Evolutionary conservation across 2,329 filamentous ascomycete species (phyloP).

Genomic region (Ustulina deusta): DNA sequence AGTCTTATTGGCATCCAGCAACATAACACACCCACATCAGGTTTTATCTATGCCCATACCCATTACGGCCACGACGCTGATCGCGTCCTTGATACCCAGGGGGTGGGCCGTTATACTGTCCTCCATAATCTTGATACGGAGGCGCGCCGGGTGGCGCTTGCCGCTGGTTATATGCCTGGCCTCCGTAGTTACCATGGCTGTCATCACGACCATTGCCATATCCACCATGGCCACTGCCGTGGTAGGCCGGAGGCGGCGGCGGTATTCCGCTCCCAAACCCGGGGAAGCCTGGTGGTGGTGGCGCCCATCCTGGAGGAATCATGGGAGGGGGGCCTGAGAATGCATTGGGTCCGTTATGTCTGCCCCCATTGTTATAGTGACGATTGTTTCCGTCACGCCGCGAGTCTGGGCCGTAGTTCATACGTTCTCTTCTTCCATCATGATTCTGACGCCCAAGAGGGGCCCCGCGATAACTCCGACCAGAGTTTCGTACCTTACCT

Average conservation of each 20-base stretch:
- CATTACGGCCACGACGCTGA: constrained; percentile 43
- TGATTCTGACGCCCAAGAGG: constrained; percentile 60
- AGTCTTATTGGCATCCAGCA: not conserved
- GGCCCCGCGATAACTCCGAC: constrained; percentile 78
- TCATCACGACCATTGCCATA: constrained; percentile 44
- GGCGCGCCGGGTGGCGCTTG: constrained; percentile 41
- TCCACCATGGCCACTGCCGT: constrained; percentile 40
- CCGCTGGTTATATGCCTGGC: constrained; percentile 45
- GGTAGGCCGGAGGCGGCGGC: constrained; percentile 53
- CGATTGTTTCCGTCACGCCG: constrained; percentile 45
- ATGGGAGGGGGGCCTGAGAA: constrained; percentile 48
- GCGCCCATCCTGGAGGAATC: constrained; percentile 52
- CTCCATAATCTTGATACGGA: constrained; percentile 43
- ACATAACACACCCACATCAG: not conserved
- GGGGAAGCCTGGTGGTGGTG: constrained; percentile 56
- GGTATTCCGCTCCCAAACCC: constrained; percentile 55
- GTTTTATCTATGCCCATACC: constrained; percentile 35
- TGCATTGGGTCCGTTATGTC: constrained; percentile 42
- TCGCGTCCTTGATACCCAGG: constrained; percentile 42
- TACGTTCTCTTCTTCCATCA: constrained; percentile 48
- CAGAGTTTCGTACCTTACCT: constrained; percentile 71
- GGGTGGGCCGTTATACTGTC: constrained; percentile 45
- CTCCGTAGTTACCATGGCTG: constrained; percentile 42
- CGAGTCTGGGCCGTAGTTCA: constrained; percentile 52
- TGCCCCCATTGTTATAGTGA: constrained; percentile 62